Percentiles rank a stretch among this genome's conserved stretches.
Evolutionary conservation across 495 filamentous ascomycete genomes (phyloP).

Genomic region (Hyaloscypha hepaticicola): DNA sequence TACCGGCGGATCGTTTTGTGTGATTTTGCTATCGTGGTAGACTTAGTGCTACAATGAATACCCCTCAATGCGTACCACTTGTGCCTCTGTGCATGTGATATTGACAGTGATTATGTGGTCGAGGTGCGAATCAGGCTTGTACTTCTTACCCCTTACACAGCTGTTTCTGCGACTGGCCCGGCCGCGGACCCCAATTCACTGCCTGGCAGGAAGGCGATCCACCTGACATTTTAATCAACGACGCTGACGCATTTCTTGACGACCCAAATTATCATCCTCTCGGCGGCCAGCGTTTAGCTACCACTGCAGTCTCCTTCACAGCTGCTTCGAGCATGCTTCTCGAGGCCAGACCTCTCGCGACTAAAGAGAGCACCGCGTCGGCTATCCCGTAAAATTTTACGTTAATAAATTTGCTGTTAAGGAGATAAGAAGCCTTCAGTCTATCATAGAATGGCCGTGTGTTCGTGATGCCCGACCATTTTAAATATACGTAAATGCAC

Average conservation of each 20-base stretch:
- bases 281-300: conserved; percentile 8
- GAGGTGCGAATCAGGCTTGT: conserved; percentile 17
- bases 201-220: conserved; percentile 4
- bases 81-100: neutral
- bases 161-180: conserved; percentile 15
- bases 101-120: no score
- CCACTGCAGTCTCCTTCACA: conserved; percentile 10
- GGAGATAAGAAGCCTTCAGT: conserved; percentile 8
- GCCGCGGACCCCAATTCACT: conserved; percentile 6
- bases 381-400: conserved; percentile 9
- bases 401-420: conserved; percentile 8
- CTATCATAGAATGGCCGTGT: conserved; percentile 6
- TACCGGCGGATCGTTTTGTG: neutral
- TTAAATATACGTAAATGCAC: conserved; percentile 6
- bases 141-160: conserved; percentile 11
- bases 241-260: conserved; percentile 9
- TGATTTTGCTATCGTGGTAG: conserved; percentile 1
- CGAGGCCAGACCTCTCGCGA: conserved; percentile 1
- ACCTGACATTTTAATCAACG: conserved; percentile 7
- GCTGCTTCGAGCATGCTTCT: conserved; percentile 6
- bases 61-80: neutral
- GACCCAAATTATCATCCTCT: conserved; percentile 13
- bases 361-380: neutral
- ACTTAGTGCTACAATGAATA: conserved; percentile 12
- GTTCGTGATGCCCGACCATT: conserved; percentile 11